phyloP scores from a whole-genome alignment of 139 green algal species.

The Micractinium conductrix region DNA sequence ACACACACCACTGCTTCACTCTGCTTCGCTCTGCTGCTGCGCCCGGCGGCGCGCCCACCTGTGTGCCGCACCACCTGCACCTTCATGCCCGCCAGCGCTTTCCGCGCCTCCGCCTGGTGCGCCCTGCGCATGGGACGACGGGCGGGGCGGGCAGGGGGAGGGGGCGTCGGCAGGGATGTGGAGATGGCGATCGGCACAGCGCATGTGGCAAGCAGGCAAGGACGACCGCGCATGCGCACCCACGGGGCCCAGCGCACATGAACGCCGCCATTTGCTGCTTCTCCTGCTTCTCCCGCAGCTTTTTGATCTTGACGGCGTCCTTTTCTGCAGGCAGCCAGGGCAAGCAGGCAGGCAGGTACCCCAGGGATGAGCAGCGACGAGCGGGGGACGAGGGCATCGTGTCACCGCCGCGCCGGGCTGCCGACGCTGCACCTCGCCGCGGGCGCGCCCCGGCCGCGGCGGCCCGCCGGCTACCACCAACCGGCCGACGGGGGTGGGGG shows the following conservation, averaged over 20 bases:
- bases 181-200: no score
- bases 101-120: neutral
- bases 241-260: slow-evolving; percentile 48
- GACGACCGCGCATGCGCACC: neutral
- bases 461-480: no score
- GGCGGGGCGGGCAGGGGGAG: neutral
- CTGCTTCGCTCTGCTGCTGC: neutral
- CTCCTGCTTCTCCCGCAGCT: slow-evolving; percentile 63
- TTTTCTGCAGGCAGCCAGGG: slow-evolving; percentile 41
- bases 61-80: slow-evolving; percentile 59
- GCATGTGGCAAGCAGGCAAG: neutral
- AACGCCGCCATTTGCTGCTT: slow-evolving; percentile 56
- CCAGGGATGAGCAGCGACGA: no score
- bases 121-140: neutral
- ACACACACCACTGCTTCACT: no score
- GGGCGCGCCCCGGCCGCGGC: no score
- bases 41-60: neutral
- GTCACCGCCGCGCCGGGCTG: no score
- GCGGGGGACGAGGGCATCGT: no score
- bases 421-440: neutral
- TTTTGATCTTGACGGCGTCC: slow-evolving; percentile 75
- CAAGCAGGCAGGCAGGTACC: neutral
- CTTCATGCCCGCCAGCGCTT: slow-evolving; percentile 37
- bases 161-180: no score
- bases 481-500: no score